Percentiles rank a stretch among this genome's conserved stretches.
Evolutionary conservation across 331 rosid species (phyloP).

Genomic region (Telfairia occidentalis): DNA sequence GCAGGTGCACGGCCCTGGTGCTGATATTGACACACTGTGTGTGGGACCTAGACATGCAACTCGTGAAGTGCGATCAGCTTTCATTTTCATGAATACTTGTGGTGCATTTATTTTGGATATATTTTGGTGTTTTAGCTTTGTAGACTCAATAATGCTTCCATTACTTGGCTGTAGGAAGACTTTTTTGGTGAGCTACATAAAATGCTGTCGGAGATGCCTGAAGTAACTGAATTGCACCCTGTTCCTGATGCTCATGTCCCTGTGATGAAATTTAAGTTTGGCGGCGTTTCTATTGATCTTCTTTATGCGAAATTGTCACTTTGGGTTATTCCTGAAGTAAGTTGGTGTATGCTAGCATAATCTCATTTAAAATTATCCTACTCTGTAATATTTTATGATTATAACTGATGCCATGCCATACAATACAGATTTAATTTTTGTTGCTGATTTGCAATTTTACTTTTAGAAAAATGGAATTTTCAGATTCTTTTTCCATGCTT

Average conservation of each 20-base stretch:
- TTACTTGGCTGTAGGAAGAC: conserved; percentile 55
- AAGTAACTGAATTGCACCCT: conserved; percentile 84
- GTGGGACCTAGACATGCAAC: conserved; percentile 96
- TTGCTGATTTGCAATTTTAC: neutral
- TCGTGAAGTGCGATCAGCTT: conserved; percentile 53
- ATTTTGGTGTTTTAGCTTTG: neutral
- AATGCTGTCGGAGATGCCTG: conserved; percentile 80
- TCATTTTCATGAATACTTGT: conserved; percentile 16
- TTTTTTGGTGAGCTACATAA: conserved; percentile 76
- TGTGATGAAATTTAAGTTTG: conserved; percentile 64
- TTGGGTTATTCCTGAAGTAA: conserved; percentile 95
- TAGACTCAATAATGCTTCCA: conserved; percentile 13
- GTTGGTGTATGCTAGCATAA: conserved; percentile 13
- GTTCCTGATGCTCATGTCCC: conserved; percentile 98
- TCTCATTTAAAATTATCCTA: neutral
- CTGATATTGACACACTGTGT: conserved; percentile 91
- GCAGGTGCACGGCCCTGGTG: conserved; percentile 98
- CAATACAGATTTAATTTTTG: neutral
- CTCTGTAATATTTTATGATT: neutral
- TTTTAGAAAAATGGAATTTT: neutral
- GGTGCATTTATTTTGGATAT: neutral
- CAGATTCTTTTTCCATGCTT: neutral
- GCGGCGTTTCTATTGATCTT: conserved; percentile 82
- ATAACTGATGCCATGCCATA: neutral
- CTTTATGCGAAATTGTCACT: conserved; percentile 78